Evolutionary conservation across 331 rosid species (phyloP), one percentile per base, ranked within the genome.

Genomic region (Ulmus americana): DNA sequence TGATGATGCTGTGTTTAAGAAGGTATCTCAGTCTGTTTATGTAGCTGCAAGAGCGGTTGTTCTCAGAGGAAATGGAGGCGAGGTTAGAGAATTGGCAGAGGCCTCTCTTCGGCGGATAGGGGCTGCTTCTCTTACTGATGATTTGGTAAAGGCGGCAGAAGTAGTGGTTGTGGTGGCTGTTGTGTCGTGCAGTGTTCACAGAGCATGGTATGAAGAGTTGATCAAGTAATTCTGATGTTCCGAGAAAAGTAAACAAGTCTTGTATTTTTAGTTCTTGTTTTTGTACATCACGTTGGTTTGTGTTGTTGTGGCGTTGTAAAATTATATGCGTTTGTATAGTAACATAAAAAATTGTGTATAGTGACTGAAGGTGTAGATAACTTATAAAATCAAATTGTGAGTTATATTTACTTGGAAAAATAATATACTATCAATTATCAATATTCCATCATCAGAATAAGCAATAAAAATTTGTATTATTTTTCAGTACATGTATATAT

Each of bases 101-200:
- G 73, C 76, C 55, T 85, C 95, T 40, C 89, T 92, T 38, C 80
- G 80, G 74, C 91, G 80, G 63, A 83, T 89, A 14, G 98, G 98
- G 64, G 91, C 90, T 0, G 80, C 57, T 13, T 71, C 71, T 61
- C 86, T 87, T 41, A 73, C 77, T 0, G 86, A 82, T 7, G 79
- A 70, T 76, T 80, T 84, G 39, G 86, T 84, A 67, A 83, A 85
- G 85, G 85, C 90, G 68, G 90, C 86, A 8, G 64, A 70, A 76
- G 80, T 89, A 76, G 80, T 92, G 69, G 80, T 87, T 68, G 81
- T 76, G 77, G 95, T 80, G 56, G 86, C 97, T 61, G 82, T 74
- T 44, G 46, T 89, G 62, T 82, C 98, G 1, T 82, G 80, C 38
- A 70, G 77, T 71, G 91, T 87, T 76, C 95, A 89, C 55, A 90